phyloP scores from a whole-genome alignment of 768 basidiomycete genomes.

The Exidia glandulosa region DNA sequence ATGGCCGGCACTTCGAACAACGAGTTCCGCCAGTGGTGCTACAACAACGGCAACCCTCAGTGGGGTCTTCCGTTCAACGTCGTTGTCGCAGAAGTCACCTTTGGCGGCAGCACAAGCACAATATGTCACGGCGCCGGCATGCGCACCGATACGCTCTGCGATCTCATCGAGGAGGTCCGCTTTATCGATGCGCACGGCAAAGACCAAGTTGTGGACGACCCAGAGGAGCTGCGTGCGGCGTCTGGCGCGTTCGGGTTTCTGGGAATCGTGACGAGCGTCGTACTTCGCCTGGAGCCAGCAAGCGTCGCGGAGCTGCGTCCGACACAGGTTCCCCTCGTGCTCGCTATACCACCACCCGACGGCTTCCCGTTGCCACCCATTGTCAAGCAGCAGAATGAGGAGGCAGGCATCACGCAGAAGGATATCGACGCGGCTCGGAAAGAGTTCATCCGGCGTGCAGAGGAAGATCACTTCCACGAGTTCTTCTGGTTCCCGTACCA shows the following conservation, averaged over 20 bases:
- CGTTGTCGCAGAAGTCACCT: slow-evolving; percentile 7
- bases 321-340: slow-evolving; percentile 5
- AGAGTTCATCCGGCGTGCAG: slow-evolving; percentile 5
- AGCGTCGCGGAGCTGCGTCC: slow-evolving; percentile 6
- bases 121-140: slow-evolving; percentile 9
- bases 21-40: slow-evolving; percentile 7
- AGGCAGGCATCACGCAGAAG: slow-evolving; percentile 4
- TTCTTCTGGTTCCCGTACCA: slow-evolving; percentile 10
- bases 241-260: slow-evolving; percentile 8
- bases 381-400: background rate
- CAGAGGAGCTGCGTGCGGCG: slow-evolving; percentile 6
- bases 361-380: slow-evolving; percentile 3
- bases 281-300: slow-evolving; percentile 5
- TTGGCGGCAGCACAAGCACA: slow-evolving; percentile 6
- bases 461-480: slow-evolving; percentile 8
- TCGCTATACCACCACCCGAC: slow-evolving; percentile 7
- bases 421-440: slow-evolving; percentile 4
- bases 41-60: background rate
- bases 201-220: background rate
- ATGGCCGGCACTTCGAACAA: slow-evolving; percentile 8
- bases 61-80: slow-evolving; percentile 5
- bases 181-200: slow-evolving; percentile 7
- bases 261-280: slow-evolving; percentile 7
- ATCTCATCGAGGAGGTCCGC: slow-evolving; percentile 4
- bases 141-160: slow-evolving; percentile 3